Percentiles rank a stretch among this genome's conserved stretches.
These are phyloP conservation scores for Quercus engelmannii DNA, from an alignment of 306 rosid genomes.

Conservation along the genomic window DNA sequence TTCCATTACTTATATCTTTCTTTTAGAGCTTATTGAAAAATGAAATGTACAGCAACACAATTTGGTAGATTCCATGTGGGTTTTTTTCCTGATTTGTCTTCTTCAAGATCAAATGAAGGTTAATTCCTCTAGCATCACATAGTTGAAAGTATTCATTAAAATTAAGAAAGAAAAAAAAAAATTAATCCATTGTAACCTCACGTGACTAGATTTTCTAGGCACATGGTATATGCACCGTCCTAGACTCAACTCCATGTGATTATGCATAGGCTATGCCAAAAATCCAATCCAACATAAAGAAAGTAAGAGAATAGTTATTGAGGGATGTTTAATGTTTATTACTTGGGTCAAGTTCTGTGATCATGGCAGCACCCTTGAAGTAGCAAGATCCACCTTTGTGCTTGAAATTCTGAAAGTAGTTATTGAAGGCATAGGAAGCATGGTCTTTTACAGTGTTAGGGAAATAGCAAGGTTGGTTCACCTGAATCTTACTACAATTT, in stretches of 20 bases:
- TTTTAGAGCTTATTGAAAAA: not conserved
- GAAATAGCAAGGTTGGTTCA: conserved; percentile 55
- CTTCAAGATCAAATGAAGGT: not conserved
- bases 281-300: not conserved
- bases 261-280: not conserved
- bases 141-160: not conserved
- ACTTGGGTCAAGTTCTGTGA: conserved; percentile 84
- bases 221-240: conserved; percentile 18
- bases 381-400: conserved; percentile 63
- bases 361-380: conserved; percentile 69
- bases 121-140: not conserved
- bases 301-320: not conserved
- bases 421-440: conserved; percentile 81
- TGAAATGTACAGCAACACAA: not conserved
- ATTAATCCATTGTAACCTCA: conserved; percentile 10
- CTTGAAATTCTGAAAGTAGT: conserved; percentile 64
- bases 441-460: conserved; percentile 70
- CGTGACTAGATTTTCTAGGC: conserved; percentile 18
- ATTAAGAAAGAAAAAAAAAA: not conserved
- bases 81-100: not conserved
- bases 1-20: not conserved
- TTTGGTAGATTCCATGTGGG: not conserved
- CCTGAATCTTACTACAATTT: conserved; percentile 60
- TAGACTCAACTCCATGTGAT: conserved; percentile 26
- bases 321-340: conserved; percentile 32